A percentile compares a stretch with the other conserved stretches of the same genome.
Evolutionary conservation across 1,284 basidiomycete genomes (phyloP).

Genomic region (Ganoderma lingzhi): DNA sequence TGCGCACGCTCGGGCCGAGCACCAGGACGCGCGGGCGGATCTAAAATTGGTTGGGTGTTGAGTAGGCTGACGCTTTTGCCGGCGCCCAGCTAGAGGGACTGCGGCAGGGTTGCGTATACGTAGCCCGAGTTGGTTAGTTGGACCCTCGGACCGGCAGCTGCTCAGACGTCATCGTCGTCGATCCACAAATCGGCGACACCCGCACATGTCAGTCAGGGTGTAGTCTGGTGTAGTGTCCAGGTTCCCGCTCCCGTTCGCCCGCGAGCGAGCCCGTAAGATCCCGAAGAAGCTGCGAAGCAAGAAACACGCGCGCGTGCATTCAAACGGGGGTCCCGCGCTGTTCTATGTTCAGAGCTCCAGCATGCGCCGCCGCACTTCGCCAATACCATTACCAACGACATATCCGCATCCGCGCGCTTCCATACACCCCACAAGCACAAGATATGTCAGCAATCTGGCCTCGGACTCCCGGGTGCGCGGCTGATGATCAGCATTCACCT

Average conservation of each 20-base stretch:
- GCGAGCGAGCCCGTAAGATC: neutral
- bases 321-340: neutral
- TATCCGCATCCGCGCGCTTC: neutral
- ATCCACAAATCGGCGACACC: neutral
- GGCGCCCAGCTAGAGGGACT: neutral
- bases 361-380: neutral
- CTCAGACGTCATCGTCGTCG: neutral
- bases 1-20: neutral
- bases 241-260: neutral
- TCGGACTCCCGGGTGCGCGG: neutral
- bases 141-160: neutral
- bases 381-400: neutral
- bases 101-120: neutral
- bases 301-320: neutral
- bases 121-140: neutral
- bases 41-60: slow-evolving; percentile 3
- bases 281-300: neutral
- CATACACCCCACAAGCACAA: neutral
- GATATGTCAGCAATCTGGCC: neutral
- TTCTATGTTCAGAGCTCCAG: neutral
- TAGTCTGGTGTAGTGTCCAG: neutral
- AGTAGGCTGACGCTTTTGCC: neutral
- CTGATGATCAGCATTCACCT: neutral
- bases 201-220: neutral
- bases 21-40: neutral